These are phyloP conservation scores for Globisporangium okanoganense DNA, from an alignment of 352 stramenopile genomes.

Conservation along the genomic window DNA sequence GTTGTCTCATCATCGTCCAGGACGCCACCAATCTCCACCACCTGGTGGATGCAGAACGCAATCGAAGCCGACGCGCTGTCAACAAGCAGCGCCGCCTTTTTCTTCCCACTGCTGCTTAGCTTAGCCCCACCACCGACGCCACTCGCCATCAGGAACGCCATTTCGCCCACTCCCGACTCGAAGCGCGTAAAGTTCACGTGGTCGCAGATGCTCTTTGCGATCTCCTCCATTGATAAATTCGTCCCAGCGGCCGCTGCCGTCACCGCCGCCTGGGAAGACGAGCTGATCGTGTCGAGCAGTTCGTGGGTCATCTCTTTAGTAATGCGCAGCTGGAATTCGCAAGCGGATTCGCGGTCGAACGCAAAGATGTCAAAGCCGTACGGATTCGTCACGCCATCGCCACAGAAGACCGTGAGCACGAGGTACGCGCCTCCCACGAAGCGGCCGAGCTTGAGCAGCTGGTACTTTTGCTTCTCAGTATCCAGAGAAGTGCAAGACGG, in stretches of 20 bases:
- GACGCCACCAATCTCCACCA: slow-evolving; percentile 15
- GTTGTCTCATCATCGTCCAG: not conserved
- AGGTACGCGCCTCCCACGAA: slow-evolving; percentile 67
- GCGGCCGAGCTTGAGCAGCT: slow-evolving; percentile 57
- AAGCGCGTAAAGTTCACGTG: slow-evolving; percentile 47
- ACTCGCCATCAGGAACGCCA: slow-evolving; percentile 44
- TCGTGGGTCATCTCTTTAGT: slow-evolving; percentile 64
- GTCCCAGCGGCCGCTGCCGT: slow-evolving; percentile 62
- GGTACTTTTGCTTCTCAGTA: slow-evolving; percentile 36
- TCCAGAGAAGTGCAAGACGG: not conserved
- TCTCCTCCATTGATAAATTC: slow-evolving; percentile 70
- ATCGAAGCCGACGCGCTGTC: slow-evolving; percentile 19
- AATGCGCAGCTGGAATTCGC: slow-evolving; percentile 48
- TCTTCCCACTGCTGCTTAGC: slow-evolving; percentile 5
- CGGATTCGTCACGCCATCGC: slow-evolving; percentile 55
- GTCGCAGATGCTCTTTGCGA: slow-evolving; percentile 56
- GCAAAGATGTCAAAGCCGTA: slow-evolving; percentile 73
- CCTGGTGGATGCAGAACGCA: slow-evolving; percentile 41
- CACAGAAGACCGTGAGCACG: slow-evolving; percentile 62
- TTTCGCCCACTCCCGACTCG: slow-evolving; percentile 32
- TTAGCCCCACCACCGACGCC: slow-evolving; percentile 5
- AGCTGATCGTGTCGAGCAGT: slow-evolving; percentile 53
- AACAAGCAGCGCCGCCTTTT: slow-evolving; percentile 23
- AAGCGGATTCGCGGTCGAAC: slow-evolving; percentile 36
- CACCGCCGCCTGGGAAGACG: slow-evolving; percentile 41